These are phyloP conservation scores for Cyberlindnera bimundalis DNA, from an alignment of 805 yeast species.

Conservation along the genomic window DNA sequence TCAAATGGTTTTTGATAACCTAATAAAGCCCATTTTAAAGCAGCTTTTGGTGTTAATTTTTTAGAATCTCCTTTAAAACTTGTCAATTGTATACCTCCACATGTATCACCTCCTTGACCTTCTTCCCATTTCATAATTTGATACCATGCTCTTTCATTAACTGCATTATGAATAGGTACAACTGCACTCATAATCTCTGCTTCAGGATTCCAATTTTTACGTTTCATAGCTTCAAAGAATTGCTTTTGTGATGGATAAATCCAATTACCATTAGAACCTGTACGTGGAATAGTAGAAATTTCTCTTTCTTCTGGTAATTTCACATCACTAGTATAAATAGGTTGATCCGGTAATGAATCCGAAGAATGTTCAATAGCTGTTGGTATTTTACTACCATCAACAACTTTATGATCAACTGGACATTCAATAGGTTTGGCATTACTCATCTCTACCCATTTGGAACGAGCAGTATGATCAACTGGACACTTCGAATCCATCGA, in stretches of 20 bases:
- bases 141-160: slow-evolving; percentile 89
- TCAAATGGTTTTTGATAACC: slow-evolving; percentile 86
- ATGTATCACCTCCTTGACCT: slow-evolving; percentile 50
- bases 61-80: slow-evolving; percentile 87
- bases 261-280: slow-evolving; percentile 72
- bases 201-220: slow-evolving; percentile 84
- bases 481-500: slow-evolving; percentile 47
- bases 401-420: slow-evolving; percentile 5
- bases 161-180: slow-evolving; percentile 91
- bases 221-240: slow-evolving; percentile 88
- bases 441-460: slow-evolving; percentile 49
- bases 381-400: slow-evolving; percentile 21
- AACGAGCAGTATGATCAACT: slow-evolving; percentile 60
- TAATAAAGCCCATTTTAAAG: slow-evolving; percentile 50
- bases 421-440: slow-evolving; percentile 18
- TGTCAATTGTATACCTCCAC: slow-evolving; percentile 84
- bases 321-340: slow-evolving; percentile 34
- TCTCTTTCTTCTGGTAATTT: slow-evolving; percentile 70
- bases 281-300: slow-evolving; percentile 78
- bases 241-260: slow-evolving; percentile 94
- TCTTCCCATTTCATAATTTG: slow-evolving; percentile 83
- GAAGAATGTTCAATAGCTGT: slow-evolving; percentile 42
- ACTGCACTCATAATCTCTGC: slow-evolving; percentile 83
- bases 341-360: slow-evolving; percentile 34
- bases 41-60: slow-evolving; percentile 85